Evolutionary conservation across 2,329 filamentous ascomycete genomes (phyloP), one percentile per base, ranked within the genome.

Genomic region (Clonostachys rosea): DNA sequence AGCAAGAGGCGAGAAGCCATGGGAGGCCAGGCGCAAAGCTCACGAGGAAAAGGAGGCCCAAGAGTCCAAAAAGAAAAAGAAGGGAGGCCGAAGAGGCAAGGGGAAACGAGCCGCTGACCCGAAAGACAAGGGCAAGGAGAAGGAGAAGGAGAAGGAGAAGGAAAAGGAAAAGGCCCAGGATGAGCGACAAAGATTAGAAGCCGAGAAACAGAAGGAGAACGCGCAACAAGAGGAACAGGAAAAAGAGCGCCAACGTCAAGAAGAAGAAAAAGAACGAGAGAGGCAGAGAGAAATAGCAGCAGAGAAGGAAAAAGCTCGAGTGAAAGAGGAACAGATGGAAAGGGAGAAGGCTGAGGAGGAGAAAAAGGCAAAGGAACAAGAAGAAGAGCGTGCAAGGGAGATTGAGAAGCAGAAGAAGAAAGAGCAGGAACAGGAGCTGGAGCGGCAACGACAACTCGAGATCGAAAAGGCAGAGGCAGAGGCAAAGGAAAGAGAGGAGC

Each of bases 1-100:
- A 48, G 80, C 76, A 17, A 81, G 79, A 40, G 94, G 92, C 6
- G 89, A 96, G 68, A 87, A 84, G 66, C 87, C 90, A 0, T 97
- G 94, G 94, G 86, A 91, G 61, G 80, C 79, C 46, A 74, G 82
- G 36, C 81, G 83, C 13, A 79, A 78, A 56, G 73, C 70, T 44
- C 78, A 85, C 56, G 81, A 86, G 56, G 79, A 81, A 45, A 81
- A 84, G 53, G 24, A 30, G 24, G 24, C 24, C 24, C 24, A 30
- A 10, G 24, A 30, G 24, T 30, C 24, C 24, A 72, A 78, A 48
- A 72, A 78, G 66, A 68, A 78, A 66, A 35, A 43, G 16, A 44
- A 35, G 34, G 43, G 42, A 8, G 42, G 42, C 14, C 35, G 43
- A 24, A 75, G 77, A 66, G 73, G 79, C 66, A 65, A 70, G 60